Evolutionary conservation across 169 alveolate species (phyloP), one percentile per base, ranked within the genome.

Genomic region (Plasmodium berghei): DNA sequence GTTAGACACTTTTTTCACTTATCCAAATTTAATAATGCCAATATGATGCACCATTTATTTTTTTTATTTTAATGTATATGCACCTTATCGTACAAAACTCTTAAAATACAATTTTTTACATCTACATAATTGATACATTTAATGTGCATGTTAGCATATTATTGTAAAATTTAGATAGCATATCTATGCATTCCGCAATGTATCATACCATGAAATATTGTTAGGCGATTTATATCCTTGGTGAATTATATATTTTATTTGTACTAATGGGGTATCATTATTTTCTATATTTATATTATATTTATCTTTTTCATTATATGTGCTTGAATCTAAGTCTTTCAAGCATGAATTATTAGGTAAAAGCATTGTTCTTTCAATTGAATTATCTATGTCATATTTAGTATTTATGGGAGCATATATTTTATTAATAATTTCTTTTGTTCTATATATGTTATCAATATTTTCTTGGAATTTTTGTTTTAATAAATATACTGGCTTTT

Each of bases 171-270:
- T 34, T 34, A 34, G 5, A 34, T 34, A 34, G 42, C 42, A 34
- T 4, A 34, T 34, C 42, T 34, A 34, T 34, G 8, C 2, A 64
- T 52, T 66, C 24, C 90, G 66, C n/a, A 83, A 49, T 5, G 90
- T 66, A 67, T 83, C 90, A 45, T 48, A n/a, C 90, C 90, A 83
- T 5, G 28, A 14, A 14, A 83, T 67, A n/a, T 67, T 83, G 49
- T 67, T 83, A 18, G 90, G 90, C 24, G 54, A 54, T 5, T 5
- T 16, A 59, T 67, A 61, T 22, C 90, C 90, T 46, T 83, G 90
- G 34, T 83, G 90, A 24, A 83, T 83, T 83, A 83, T 83, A 67
- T 83, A 83, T 61, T 83, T 83, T 72, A 83, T 59, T 16, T 66
- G 18, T 16, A 83, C 63, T 26, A 49, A 45, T 18, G 49, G 45